Conservation (phyloP, 768 basidiomycete species). For the Tubosaeta sp. region DNA sequence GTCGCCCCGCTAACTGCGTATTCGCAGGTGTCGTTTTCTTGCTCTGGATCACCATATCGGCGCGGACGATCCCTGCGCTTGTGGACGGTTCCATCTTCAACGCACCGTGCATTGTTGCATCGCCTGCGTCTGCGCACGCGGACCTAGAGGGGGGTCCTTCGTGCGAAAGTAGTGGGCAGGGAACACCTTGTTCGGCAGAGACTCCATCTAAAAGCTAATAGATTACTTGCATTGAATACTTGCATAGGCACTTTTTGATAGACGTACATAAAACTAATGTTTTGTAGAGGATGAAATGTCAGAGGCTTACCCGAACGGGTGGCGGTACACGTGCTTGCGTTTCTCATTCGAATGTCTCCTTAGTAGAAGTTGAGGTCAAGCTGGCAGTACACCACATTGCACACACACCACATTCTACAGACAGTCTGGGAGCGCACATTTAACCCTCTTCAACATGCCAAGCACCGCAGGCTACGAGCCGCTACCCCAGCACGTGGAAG, state of each 20-base stretch:
- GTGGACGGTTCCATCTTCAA: slow-evolving; percentile 46
- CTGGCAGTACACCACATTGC: slow-evolving; percentile 17
- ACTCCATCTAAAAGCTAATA: not conserved
- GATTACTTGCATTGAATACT: not conserved
- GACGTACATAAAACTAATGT: not conserved
- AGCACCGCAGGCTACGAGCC: slow-evolving; percentile 45
- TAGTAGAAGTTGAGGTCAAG: slow-evolving; percentile 1
- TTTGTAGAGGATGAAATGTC: no score
- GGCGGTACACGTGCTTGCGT: slow-evolving; percentile 17
- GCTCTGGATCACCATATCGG: slow-evolving; percentile 40
- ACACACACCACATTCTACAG: slow-evolving; percentile 4
- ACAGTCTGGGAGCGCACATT: not conserved
- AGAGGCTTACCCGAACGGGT: slow-evolving; percentile 4
- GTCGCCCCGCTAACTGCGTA: not conserved
- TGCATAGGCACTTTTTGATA: not conserved
- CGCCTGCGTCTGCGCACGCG: not conserved
- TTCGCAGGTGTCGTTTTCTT: slow-evolving; percentile 37
- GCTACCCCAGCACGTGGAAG: slow-evolving; percentile 39
- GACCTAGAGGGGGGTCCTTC: slow-evolving; percentile 10
- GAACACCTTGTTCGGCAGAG: not conserved
- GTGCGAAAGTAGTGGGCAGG: not conserved
- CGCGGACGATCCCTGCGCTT: slow-evolving; percentile 41
- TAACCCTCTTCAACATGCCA: slow-evolving; percentile 32
- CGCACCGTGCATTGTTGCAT: slow-evolving; percentile 39
- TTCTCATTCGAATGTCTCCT: slow-evolving; percentile 1